Evolutionary conservation across 306 rosid genomes (phyloP).

Genomic region (Fagus sylvatica): DNA sequence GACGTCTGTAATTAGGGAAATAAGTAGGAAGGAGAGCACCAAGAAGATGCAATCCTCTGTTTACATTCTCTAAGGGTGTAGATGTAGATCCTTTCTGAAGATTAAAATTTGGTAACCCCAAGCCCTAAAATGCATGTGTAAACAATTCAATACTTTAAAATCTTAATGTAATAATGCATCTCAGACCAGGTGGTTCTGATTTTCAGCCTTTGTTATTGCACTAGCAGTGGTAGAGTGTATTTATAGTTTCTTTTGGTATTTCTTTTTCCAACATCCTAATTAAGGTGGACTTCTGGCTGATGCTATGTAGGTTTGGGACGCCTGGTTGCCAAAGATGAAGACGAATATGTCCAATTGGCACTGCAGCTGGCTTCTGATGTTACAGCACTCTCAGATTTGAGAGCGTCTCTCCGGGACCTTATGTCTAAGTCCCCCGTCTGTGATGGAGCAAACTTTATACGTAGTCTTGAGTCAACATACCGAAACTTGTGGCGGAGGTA

Average conservation of each 20-base stretch:
- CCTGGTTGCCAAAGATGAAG: slow-evolving; percentile 80
- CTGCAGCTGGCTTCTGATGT: slow-evolving; percentile 84
- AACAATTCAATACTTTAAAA: background rate
- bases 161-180: background rate
- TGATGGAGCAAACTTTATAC: slow-evolving; percentile 68
- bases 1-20: background rate
- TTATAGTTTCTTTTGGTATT: slow-evolving; percentile 2
- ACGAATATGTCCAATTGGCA: slow-evolving; percentile 82
- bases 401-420: slow-evolving; percentile 79
- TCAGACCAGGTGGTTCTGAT: background rate
- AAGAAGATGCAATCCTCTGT: background rate
- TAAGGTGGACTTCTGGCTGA: slow-evolving; percentile 10
- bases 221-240: background rate
- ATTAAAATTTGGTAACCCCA: background rate
- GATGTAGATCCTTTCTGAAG: background rate
- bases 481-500: slow-evolving; percentile 84
- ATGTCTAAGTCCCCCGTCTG: slow-evolving; percentile 88
- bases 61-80: background rate
- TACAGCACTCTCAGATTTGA: slow-evolving; percentile 65
- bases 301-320: slow-evolving; percentile 59
- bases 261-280: slow-evolving; percentile 16
- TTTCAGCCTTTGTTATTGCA: background rate
- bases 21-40: background rate
- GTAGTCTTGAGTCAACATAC: slow-evolving; percentile 67
- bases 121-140: background rate